Conservation (phyloP, 1,139 yeast species). For the Candida sp. region DNA sequence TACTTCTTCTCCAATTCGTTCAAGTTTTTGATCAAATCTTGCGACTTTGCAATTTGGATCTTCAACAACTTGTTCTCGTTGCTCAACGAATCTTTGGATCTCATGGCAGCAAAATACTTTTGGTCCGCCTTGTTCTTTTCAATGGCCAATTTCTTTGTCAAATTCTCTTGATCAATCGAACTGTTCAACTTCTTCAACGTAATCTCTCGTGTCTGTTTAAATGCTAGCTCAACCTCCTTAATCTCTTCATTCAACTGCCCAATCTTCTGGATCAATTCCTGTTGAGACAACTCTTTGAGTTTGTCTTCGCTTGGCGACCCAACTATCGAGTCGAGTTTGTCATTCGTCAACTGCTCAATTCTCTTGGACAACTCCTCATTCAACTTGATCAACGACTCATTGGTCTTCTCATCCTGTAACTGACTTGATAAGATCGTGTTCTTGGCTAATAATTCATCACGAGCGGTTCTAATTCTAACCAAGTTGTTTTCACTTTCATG, state of each 20-base stretch:
- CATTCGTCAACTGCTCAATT: constrained; percentile 30
- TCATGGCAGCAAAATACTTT: constrained; percentile 94
- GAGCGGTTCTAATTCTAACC: constrained; percentile 75
- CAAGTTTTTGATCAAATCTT: constrained; percentile 70
- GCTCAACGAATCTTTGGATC: constrained; percentile 77
- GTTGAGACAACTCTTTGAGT: constrained; percentile 23
- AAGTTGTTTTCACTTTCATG: constrained; percentile 71
- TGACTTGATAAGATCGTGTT: constrained; percentile 54
- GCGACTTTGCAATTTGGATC: constrained; percentile 67
- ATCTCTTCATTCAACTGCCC: constrained; percentile 61
- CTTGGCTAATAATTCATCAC: constrained; percentile 82
- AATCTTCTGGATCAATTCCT: constrained; percentile 53
- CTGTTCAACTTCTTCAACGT: constrained; percentile 61
- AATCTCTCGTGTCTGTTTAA: constrained; percentile 56
- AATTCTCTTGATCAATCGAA: constrained; percentile 67
- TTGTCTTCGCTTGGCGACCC: constrained; percentile 14
- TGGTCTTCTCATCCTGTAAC: constrained; percentile 36
- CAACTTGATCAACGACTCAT: constrained; percentile 36
- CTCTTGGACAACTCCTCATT: constrained; percentile 30
- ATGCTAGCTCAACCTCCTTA: constrained; percentile 86
- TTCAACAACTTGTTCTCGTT: constrained; percentile 74
- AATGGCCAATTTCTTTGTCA: constrained; percentile 69
- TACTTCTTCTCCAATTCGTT: constrained; percentile 64
- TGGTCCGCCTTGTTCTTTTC: constrained; percentile 96
- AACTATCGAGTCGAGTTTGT: constrained; percentile 7